Base-by-base conservation (phyloP, 2,329 filamentous ascomycete genomes). In the Mycosphaerella sp. region DNA sequence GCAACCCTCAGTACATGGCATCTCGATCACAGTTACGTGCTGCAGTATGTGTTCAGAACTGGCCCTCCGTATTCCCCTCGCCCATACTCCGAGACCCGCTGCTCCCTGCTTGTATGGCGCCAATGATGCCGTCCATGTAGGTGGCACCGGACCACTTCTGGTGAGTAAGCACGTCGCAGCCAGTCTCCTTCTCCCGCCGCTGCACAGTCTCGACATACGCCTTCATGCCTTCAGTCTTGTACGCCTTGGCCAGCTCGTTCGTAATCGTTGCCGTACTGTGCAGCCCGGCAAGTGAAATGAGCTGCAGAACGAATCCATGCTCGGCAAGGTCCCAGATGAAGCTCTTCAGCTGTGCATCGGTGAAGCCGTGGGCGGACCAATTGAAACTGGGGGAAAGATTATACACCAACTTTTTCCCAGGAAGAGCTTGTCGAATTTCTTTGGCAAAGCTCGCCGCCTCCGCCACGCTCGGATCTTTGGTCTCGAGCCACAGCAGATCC, bases 301-400 rank as follows among this genome's bases (percentile, higher is more conserved):
- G 73, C 70, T 85, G 82, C 52, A 85, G 72, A 23, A 83, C 77
- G 61, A 84, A 85, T 56, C 92, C 92, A 65, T 96, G 87, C 69
- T 85, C 83, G 7, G 91, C 93, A 61, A 98, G 83, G 70, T 97
- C 92, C 92, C 92, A 97, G 64, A 98, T 87, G 71, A 98, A 98
- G 5, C 82, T 89, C 74, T 87, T 89, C 52, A 98, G 79, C 5
- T 86, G 85, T 57, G 83, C 84, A 59, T 90, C 83, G 2, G 81
- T 85, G 73, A 97, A 98, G 31, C 92, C 93, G 69, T 97, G 91
- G 9, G 84, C 84, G 83, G 95, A 93, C 93, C 93, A 98, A 78
- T 98, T 97, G 80, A 98, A 98, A 7, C 89, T 95, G 1, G 93
- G 93, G 4, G 86, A 91, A 1, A 98, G 80, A 74, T 98, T 98